These are phyloP conservation scores for Linum lewisii DNA, from an alignment of 345 rosid genomes.

Conservation along the genomic window DNA sequence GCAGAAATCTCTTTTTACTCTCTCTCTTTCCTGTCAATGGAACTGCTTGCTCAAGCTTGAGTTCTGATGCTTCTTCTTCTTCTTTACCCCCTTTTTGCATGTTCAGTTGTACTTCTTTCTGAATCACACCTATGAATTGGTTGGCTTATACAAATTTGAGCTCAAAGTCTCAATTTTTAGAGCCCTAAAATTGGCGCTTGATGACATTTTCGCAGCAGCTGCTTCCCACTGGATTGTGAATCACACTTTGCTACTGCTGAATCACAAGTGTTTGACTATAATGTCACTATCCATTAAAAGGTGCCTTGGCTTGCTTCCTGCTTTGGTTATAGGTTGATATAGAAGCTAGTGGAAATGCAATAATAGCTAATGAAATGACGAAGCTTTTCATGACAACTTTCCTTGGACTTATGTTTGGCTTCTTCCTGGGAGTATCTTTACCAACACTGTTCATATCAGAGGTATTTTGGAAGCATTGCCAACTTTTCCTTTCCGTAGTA, in stretches of 20 bases:
- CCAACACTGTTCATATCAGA: constrained; percentile 68
- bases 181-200: background rate
- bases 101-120: too few relatives aligned
- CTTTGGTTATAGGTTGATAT: background rate
- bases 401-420: constrained; percentile 62
- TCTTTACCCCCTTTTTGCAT: too few relatives aligned
- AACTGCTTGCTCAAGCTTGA: too few relatives aligned
- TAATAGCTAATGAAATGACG: constrained; percentile 63
- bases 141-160: background rate
- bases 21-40: too few relatives aligned
- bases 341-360: constrained; percentile 14
- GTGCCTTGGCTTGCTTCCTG: background rate
- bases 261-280: background rate
- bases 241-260: too few relatives aligned
- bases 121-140: background rate
- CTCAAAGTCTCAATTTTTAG: too few relatives aligned
- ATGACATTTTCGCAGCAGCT: background rate
- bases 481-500: background rate
- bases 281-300: background rate
- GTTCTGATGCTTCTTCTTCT: too few relatives aligned
- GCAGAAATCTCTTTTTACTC: too few relatives aligned
- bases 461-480: constrained; percentile 39
- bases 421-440: constrained; percentile 69
- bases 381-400: constrained; percentile 61
- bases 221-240: background rate